A percentile compares a stretch with the other conserved stretches of the same genome.
phyloP scores from a whole-genome alignment of 192 early-diverging fungal species.

The Umbelopsis isabellina region DNA sequence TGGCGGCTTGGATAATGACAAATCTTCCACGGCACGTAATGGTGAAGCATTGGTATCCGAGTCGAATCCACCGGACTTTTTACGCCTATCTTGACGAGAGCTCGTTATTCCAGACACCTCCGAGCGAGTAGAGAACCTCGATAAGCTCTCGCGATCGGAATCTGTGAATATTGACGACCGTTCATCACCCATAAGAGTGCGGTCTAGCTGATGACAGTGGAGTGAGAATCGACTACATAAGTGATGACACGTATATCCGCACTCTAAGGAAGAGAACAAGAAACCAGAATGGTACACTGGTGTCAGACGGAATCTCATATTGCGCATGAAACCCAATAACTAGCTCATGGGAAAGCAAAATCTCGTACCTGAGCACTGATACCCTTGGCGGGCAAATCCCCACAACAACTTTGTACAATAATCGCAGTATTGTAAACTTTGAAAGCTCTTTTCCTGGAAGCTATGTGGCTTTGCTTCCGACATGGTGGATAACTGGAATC shows the following conservation, averaged over 20 bases:
- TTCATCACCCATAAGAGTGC: slow-evolving; percentile 27
- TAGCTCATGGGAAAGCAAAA: neutral
- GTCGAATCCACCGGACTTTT: neutral
- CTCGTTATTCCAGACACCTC: slow-evolving; percentile 19
- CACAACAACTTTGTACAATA: slow-evolving; percentile 34
- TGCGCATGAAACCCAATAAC: neutral
- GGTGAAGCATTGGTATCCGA: neutral
- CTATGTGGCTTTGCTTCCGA: slow-evolving; percentile 14
- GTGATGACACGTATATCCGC: slow-evolving; percentile 34
- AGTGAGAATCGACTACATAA: slow-evolving; percentile 30
- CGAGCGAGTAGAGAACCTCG: slow-evolving; percentile 25
- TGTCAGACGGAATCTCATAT: neutral
- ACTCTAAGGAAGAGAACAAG: slow-evolving; percentile 16
- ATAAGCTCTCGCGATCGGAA: slow-evolving; percentile 34
- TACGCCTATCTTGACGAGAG: slow-evolving; percentile 19
- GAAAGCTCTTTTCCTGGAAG: slow-evolving; percentile 27
- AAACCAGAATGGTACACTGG: too few species aligned
- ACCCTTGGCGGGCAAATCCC: slow-evolving; percentile 36
- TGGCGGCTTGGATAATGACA: neutral
- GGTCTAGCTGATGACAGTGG: slow-evolving; percentile 31
- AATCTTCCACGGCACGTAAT: slow-evolving; percentile 1
- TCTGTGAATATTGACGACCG: slow-evolving; percentile 32
- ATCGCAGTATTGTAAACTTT: slow-evolving; percentile 36
- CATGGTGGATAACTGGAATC: neutral
- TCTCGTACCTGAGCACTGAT: slow-evolving; percentile 33